Conservation (phyloP, 768 basidiomycete species). For the Suillus clintonianus region DNA sequence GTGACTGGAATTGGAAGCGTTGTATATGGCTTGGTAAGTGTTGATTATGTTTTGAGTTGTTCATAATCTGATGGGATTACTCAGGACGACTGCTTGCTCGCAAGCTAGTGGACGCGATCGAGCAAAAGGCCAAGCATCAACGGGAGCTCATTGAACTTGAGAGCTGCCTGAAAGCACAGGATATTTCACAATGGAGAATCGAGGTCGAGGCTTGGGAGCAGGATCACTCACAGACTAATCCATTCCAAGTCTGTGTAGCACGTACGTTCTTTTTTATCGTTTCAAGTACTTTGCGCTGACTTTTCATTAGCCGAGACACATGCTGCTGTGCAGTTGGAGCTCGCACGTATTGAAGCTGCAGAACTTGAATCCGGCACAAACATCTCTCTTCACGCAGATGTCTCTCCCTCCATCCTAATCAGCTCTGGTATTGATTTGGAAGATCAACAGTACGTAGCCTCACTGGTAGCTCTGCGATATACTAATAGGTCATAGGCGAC, state of each 20-base stretch:
- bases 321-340: background rate
- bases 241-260: background rate
- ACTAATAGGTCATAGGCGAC: background rate
- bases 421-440: conserved; percentile 17
- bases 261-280: background rate
- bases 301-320: background rate
- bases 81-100: background rate
- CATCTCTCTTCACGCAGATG: conserved; percentile 8
- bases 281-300: background rate
- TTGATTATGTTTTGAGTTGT: too few relatives aligned
- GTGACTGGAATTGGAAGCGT: conserved; percentile 34
- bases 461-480: background rate
- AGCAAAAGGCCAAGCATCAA: background rate
- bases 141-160: background rate
- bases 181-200: background rate
- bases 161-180: background rate
- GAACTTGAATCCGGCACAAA: background rate
- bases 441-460: conserved; percentile 13
- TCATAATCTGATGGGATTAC: background rate
- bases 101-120: background rate
- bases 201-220: background rate
- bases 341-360: background rate
- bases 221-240: background rate
- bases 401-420: conserved; percentile 8
- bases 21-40: too few relatives aligned